phyloP scores from a whole-genome alignment of 2,329 filamentous ascomycete species.

The Sordariomycetes sp. region DNA sequence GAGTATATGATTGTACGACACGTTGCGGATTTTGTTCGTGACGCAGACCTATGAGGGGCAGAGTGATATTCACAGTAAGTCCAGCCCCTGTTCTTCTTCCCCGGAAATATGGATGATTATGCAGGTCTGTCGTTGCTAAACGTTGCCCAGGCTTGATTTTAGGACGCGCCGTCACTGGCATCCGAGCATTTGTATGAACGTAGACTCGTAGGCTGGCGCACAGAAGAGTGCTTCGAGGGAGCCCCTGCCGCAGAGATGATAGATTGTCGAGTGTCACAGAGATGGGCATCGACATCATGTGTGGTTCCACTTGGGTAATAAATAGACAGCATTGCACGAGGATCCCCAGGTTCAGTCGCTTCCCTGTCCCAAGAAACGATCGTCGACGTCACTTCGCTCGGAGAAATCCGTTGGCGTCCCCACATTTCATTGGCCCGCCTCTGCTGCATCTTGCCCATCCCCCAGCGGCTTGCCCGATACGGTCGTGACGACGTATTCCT shows the following conservation, averaged over 20 bases:
- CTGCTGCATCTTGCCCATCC: not conserved
- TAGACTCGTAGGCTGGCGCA: not conserved
- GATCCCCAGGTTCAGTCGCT: not conserved
- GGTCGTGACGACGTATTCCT: too few relatives aligned
- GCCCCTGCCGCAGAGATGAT: not conserved
- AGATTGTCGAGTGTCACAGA: not conserved
- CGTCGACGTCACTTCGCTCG: not conserved
- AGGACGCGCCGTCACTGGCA: constrained; percentile 58
- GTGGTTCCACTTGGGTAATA: not conserved
- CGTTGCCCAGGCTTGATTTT: constrained; percentile 49
- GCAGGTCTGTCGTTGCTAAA: not conserved
- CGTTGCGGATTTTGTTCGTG: constrained; percentile 91
- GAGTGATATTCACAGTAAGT: constrained; percentile 71
- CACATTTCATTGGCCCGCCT: too few relatives aligned
- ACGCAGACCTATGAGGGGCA: constrained; percentile 98
- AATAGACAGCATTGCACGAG: not conserved
- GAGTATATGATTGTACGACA: constrained; percentile 94
- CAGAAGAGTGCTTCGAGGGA: not conserved
- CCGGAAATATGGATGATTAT: not conserved
- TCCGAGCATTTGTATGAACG: constrained; percentile 60
- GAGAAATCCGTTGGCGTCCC: too few relatives aligned
- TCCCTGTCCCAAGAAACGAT: not conserved
- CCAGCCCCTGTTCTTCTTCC: not conserved
- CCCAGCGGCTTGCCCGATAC: too few relatives aligned
- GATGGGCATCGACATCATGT: not conserved